Percentiles rank a stretch among this genome's conserved stretches.
phyloP scores from a whole-genome alignment of 306 rosid genomes.

The Inga leiocalycina region DNA sequence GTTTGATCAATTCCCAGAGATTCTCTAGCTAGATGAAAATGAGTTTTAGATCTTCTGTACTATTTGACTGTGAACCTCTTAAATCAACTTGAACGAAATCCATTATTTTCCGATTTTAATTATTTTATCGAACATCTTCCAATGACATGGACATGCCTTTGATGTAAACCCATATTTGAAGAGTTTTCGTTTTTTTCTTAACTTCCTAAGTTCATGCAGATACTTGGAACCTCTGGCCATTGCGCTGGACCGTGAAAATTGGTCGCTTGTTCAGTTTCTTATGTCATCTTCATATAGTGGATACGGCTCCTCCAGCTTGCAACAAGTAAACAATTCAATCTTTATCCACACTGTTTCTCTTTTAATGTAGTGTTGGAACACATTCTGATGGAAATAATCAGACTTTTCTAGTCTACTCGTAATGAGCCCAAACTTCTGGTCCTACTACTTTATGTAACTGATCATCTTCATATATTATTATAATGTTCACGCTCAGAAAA shows the following conservation, averaged over 20 bases:
- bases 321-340: constrained; percentile 63
- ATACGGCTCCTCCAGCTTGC: constrained; percentile 93
- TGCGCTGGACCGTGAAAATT: constrained; percentile 85
- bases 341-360: constrained; percentile 9
- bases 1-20: constrained; percentile 22
- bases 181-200: neutral
- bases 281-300: constrained; percentile 93
- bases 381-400: constrained; percentile 2
- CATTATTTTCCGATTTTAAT: too few relatives aligned
- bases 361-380: constrained; percentile 15
- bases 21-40: too few relatives aligned
- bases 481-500: neutral
- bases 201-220: constrained; percentile 37
- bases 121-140: too few relatives aligned
- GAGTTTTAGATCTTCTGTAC: constrained; percentile 23
- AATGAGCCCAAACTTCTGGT: neutral
- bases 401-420: constrained; percentile 7
- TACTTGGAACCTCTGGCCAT: constrained; percentile 94
- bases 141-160: too few relatives aligned
- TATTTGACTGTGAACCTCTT: constrained; percentile 3
- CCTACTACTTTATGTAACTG: neutral
- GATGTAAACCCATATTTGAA: neutral
- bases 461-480: neutral
- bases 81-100: too few relatives aligned
- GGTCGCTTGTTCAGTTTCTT: constrained; percentile 97